A percentile compares a stretch with the other conserved stretches of the same genome.
phyloP scores from a whole-genome alignment of 2,329 filamentous ascomycete species.

The Fusarium albosuccineum region DNA sequence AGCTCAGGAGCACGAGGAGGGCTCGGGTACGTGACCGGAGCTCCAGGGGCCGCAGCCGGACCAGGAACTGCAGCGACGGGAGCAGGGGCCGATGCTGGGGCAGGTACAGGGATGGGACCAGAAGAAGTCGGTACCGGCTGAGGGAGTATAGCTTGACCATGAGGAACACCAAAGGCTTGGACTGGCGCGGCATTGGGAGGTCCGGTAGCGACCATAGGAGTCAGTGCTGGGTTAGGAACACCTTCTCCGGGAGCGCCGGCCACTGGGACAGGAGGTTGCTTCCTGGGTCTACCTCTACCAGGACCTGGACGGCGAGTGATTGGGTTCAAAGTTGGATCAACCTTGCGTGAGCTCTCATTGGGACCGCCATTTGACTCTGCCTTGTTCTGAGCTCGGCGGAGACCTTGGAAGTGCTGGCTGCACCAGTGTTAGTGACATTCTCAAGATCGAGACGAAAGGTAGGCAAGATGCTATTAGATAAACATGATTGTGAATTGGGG shows the following conservation, averaged over 20 bases:
- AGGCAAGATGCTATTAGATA: too few relatives aligned
- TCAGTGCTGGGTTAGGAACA: slow-evolving; percentile 20
- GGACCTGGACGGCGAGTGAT: slow-evolving; percentile 72
- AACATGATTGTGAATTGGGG: neutral
- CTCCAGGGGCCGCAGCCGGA: slow-evolving; percentile 1
- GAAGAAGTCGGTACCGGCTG: slow-evolving; percentile 15
- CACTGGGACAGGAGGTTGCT: slow-evolving; percentile 51
- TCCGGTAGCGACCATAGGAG: slow-evolving; percentile 10
- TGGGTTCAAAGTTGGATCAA: slow-evolving; percentile 68
- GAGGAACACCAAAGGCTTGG: slow-evolving; percentile 1
- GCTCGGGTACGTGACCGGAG: slow-evolving; percentile 37
- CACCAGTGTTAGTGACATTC: slow-evolving; percentile 28
- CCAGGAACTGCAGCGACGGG: neutral
- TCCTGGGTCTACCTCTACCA: slow-evolving; percentile 67
- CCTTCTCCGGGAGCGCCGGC: slow-evolving; percentile 25
- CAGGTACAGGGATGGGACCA: neutral
- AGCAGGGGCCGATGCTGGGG: neutral
- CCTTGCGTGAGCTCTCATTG: slow-evolving; percentile 53
- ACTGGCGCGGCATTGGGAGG: slow-evolving; percentile 15
- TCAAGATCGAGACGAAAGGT: neutral
- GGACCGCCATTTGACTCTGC: slow-evolving; percentile 56
- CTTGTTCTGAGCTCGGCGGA: slow-evolving; percentile 68
- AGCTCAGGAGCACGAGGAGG: slow-evolving; percentile 32
- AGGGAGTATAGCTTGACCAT: slow-evolving; percentile 12
- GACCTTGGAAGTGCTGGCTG: slow-evolving; percentile 73